Evolutionary conservation across 768 basidiomycete genomes (phyloP).

Genomic region (Gelatoporia subvermispora): DNA sequence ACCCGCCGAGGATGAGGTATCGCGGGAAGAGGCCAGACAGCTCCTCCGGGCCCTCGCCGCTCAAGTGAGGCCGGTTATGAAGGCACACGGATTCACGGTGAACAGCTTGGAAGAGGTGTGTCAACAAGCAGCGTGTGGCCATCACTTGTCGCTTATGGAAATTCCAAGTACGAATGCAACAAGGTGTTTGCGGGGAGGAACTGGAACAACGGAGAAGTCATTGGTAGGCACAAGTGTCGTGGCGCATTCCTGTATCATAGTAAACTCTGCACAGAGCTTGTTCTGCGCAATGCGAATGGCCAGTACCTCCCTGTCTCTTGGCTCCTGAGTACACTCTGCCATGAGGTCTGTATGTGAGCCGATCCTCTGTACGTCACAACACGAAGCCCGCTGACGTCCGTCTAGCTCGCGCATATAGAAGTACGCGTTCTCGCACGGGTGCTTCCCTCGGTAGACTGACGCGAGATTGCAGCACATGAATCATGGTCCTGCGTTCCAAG

Average conservation of each 20-base stretch:
- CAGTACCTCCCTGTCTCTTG: slow-evolving; percentile 58
- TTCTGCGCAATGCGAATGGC: slow-evolving; percentile 59
- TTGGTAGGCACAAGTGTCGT: slow-evolving; percentile 41
- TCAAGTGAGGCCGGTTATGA: slow-evolving; percentile 82
- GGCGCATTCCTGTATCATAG: not conserved
- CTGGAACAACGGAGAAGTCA: slow-evolving; percentile 79
- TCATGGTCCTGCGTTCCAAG: slow-evolving; percentile 73
- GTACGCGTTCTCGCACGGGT: slow-evolving; percentile 29
- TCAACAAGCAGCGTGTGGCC: not conserved
- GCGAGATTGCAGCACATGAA: slow-evolving; percentile 60
- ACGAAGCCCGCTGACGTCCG: not conserved
- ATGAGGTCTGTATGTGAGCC: slow-evolving; percentile 51
- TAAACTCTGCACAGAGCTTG: slow-evolving; percentile 53
- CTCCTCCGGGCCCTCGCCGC: slow-evolving; percentile 76
- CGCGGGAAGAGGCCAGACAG: slow-evolving; percentile 63
- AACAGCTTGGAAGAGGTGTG: slow-evolving; percentile 80
- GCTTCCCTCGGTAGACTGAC: not conserved
- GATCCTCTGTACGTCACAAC: not conserved
- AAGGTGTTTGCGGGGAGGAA: slow-evolving; percentile 76
- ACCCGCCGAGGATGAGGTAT: slow-evolving; percentile 32
- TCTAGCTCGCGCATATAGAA: slow-evolving; percentile 78
- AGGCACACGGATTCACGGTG: slow-evolving; percentile 65
- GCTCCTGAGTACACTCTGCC: slow-evolving; percentile 76
- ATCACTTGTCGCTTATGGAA: not conserved
- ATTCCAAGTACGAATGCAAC: slow-evolving; percentile 69